Evolutionary conservation across 208 protist genomes (phyloP).

Genomic region (Herpetomonas muscarum): DNA sequence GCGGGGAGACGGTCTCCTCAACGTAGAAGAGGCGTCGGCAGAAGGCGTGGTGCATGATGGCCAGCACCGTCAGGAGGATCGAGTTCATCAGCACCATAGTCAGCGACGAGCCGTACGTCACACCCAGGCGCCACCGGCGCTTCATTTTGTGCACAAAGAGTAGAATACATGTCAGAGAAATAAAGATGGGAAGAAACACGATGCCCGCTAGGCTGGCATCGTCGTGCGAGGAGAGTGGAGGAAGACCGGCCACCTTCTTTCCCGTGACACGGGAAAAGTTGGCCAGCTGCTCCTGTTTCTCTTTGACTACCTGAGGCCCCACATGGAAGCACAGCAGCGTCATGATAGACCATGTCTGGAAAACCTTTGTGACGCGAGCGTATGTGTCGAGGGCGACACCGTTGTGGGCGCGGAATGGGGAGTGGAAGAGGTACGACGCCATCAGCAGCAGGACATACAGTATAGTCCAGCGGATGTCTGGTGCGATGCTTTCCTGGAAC

Average conservation of each 20-base stretch:
- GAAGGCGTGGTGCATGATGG: conserved; percentile 63
- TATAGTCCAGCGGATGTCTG: conserved; percentile 39
- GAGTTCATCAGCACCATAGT: conserved; percentile 58
- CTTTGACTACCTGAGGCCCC: conserved; percentile 39
- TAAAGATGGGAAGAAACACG: conserved; percentile 69
- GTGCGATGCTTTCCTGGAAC: conserved; percentile 10
- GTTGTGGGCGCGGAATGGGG: conserved; percentile 61
- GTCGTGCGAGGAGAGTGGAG: background rate
- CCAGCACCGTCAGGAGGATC: conserved; percentile 48
- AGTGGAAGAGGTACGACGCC: conserved; percentile 70
- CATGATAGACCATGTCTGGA: conserved; percentile 60
- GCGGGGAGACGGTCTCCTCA: conserved; percentile 9
- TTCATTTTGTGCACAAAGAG: conserved; percentile 66
- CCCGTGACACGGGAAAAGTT: background rate
- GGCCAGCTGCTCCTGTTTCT: conserved; percentile 18
- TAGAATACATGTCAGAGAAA: conserved; percentile 35
- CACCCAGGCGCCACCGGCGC: conserved; percentile 37
- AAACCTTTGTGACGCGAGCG: conserved; percentile 51
- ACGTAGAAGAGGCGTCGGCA: conserved; percentile 10
- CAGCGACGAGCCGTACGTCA: conserved; percentile 57
- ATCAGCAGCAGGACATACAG: conserved; percentile 40
- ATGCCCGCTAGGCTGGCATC: conserved; percentile 14
- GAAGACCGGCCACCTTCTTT: conserved; percentile 1
- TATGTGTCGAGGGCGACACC: conserved; percentile 45
- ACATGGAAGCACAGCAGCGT: conserved; percentile 62